phyloP scores from a whole-genome alignment of 495 filamentous ascomycete species.

The Penicillium macrosclerotiorum region DNA sequence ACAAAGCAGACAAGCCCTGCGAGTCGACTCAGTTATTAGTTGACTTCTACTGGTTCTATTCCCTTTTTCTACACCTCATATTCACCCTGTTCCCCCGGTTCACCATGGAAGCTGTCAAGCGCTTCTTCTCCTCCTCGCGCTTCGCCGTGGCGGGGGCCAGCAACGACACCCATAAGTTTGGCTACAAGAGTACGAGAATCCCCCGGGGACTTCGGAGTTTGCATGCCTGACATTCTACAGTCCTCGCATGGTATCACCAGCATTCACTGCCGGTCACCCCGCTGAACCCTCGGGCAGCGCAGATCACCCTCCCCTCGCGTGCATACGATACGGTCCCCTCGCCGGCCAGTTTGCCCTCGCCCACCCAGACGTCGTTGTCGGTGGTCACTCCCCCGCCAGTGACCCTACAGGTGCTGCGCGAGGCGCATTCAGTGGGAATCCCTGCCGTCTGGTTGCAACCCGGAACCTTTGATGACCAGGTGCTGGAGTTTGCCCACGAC shows the following conservation, averaged over 20 bases:
- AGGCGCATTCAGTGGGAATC: slow-evolving; percentile 78
- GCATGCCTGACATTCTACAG: slow-evolving; percentile 37
- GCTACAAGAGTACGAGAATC: slow-evolving; percentile 79
- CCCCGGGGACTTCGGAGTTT: background rate
- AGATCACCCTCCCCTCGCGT: slow-evolving; percentile 54
- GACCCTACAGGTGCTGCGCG: slow-evolving; percentile 63
- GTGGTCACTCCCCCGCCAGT: slow-evolving; percentile 85
- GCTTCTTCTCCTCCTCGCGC: slow-evolving; percentile 77
- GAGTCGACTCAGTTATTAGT: too few relatives aligned
- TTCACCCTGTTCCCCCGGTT: background rate
- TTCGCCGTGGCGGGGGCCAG: slow-evolving; percentile 93
- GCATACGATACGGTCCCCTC: slow-evolving; percentile 64
- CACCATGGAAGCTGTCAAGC: slow-evolving; percentile 55
- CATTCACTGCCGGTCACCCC: slow-evolving; percentile 76
- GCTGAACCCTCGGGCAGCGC: slow-evolving; percentile 69
- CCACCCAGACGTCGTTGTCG: slow-evolving; percentile 68
- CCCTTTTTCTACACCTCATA: background rate
- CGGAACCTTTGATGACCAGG: slow-evolving; percentile 75
- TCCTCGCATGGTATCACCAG: slow-evolving; percentile 83
- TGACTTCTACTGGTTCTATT: too few relatives aligned
- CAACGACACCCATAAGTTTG: slow-evolving; percentile 79
- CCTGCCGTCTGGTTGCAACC: slow-evolving; percentile 89
- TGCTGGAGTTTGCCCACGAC: slow-evolving; percentile 62
- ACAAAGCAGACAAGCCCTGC: too few relatives aligned
- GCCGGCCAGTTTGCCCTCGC: slow-evolving; percentile 59